Conservation (phyloP, 1,284 basidiomycete species). For the Singerocomus inundabilis region DNA sequence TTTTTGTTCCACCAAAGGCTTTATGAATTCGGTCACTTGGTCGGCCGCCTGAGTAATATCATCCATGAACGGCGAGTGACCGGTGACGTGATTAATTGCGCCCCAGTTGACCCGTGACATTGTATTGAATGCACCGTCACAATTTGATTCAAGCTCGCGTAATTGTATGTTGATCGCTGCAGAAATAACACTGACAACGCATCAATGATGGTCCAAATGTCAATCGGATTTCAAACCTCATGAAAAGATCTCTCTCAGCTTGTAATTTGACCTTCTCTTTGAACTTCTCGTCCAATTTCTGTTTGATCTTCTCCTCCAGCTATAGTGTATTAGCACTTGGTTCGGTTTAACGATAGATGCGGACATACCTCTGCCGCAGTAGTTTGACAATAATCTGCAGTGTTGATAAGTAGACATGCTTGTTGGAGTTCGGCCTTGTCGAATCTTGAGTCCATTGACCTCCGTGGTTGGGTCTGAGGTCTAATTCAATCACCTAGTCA, state of each 20-base stretch:
- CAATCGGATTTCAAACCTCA: constrained; percentile 52
- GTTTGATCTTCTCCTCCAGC: constrained; percentile 90
- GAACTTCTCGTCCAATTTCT: constrained; percentile 75
- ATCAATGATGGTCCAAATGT: constrained; percentile 6
- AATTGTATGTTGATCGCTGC: constrained; percentile 75
- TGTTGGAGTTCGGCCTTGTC: constrained; percentile 76
- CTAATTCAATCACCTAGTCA: constrained; percentile 25
- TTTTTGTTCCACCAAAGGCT: constrained; percentile 83
- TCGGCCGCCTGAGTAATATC: constrained; percentile 71
- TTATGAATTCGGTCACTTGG: constrained; percentile 63
- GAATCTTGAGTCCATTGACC: constrained; percentile 74
- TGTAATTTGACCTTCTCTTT: constrained; percentile 82
- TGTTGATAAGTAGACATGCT: constrained; percentile 88
- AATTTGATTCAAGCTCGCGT: constrained; percentile 78
- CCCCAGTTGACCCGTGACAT: constrained; percentile 81
- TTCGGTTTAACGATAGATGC: background rate
- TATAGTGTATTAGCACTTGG: constrained; percentile 33
- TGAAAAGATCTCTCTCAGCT: constrained; percentile 84
- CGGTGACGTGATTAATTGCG: constrained; percentile 77
- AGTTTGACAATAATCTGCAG: constrained; percentile 95
- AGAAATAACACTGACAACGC: constrained; percentile 68
- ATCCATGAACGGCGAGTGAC: constrained; percentile 76
- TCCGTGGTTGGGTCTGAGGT: constrained; percentile 47
- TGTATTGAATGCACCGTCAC: constrained; percentile 71
- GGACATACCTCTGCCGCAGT: constrained; percentile 78